phyloP scores from a whole-genome alignment of 179 eudicot species.

The Silene vulgaris region DNA sequence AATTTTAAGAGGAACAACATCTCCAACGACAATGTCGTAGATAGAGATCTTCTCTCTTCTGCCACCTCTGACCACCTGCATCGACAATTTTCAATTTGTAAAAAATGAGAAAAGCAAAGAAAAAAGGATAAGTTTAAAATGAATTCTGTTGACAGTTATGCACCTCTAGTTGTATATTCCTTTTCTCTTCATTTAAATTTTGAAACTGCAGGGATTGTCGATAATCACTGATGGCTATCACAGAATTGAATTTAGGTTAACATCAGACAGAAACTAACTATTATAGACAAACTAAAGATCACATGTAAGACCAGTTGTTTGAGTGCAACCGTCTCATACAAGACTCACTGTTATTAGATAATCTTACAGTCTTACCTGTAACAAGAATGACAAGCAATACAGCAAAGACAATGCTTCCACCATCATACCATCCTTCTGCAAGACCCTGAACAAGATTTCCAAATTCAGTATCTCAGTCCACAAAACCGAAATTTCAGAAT shows the following conservation, averaged over 20 bases:
- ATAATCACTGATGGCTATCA: constrained; percentile 73
- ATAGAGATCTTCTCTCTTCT: constrained; percentile 80
- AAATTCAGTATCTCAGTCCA: neutral
- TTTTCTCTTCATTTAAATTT: constrained; percentile 47
- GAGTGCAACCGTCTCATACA: neutral
- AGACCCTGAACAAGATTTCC: constrained; percentile 44
- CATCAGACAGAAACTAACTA: neutral
- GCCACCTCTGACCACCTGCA: constrained; percentile 85
- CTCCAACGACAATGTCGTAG: too few relatives aligned
- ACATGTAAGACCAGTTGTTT: neutral
- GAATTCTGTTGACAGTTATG: neutral
- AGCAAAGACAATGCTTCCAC: constrained; percentile 86
- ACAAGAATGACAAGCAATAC: constrained; percentile 79
- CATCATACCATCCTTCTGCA: constrained; percentile 86
- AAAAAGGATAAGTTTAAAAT: neutral
- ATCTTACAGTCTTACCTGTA: constrained; percentile 44
- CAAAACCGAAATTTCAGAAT: too few relatives aligned
- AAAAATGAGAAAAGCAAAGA: neutral
- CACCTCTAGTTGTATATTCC: constrained; percentile 17
- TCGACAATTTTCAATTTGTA: constrained; percentile 11
- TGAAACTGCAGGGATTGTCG: constrained; percentile 89
- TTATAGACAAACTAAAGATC: neutral
- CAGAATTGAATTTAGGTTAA: neutral
- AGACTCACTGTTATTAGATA: neutral
- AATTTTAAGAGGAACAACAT: too few relatives aligned